Percentiles rank a stretch among this genome's conserved stretches.
Evolutionary conservation across 1,284 basidiomycete species (phyloP).

Genomic region (Moesziomyces sp.): DNA sequence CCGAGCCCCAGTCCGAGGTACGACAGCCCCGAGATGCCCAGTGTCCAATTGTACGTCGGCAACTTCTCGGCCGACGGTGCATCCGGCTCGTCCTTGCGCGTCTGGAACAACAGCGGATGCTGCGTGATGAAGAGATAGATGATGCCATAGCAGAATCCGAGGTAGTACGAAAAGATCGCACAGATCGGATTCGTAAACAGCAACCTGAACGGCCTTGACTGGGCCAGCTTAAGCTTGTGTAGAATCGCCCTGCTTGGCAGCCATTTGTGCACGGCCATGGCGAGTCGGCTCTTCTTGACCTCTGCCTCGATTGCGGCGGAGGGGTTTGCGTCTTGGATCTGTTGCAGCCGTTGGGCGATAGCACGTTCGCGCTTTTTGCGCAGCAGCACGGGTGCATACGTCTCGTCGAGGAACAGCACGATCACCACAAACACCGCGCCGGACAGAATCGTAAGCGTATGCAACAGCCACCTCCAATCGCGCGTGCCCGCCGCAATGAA

Average conservation of each 20-base stretch:
- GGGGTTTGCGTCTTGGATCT: constrained; percentile 23
- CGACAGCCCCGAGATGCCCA: constrained; percentile 67
- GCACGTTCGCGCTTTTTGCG: constrained; percentile 42
- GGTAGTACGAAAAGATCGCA: constrained; percentile 69
- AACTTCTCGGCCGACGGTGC: constrained; percentile 50
- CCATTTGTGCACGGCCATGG: background rate
- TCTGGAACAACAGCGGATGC: constrained; percentile 69
- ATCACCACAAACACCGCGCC: constrained; percentile 23
- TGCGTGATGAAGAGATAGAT: constrained; percentile 69
- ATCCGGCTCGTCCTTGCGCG: constrained; percentile 55
- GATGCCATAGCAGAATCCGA: constrained; percentile 70
- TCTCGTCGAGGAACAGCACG: constrained; percentile 47
- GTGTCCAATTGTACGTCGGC: constrained; percentile 69
- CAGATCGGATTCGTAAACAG: constrained; percentile 63
- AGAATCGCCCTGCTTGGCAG: constrained; percentile 28
- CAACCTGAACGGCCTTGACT: constrained; percentile 68
- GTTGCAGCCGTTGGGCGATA: constrained; percentile 11
- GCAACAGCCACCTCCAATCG: constrained; percentile 57
- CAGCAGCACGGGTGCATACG: constrained; percentile 56
- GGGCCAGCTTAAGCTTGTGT: constrained; percentile 49
- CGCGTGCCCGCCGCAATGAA: constrained; percentile 42
- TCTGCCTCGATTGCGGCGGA: constrained; percentile 3
- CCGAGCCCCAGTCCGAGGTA: constrained; percentile 70
- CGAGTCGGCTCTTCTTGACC: background rate
- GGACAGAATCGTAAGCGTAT: constrained; percentile 50